Base-by-base conservation (phyloP, 2,329 filamentous ascomycete species). In the Aspergillus versicolor region DNA sequence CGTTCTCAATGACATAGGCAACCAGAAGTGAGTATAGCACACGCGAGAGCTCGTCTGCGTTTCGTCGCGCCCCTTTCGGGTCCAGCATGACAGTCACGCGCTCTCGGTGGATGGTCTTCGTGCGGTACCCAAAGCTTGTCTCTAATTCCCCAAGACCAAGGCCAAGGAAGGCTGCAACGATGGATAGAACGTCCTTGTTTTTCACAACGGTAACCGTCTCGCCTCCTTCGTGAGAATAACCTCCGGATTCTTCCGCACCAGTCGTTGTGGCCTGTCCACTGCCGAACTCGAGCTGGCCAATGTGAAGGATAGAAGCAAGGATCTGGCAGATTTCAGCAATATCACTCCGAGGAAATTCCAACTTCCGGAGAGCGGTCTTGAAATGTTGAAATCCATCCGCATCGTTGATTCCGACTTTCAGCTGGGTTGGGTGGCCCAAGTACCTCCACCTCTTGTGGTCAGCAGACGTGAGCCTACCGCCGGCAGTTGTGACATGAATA, bases 1-100 rank as follows among this genome's bases (percentile, higher is more conserved):
- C 89, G 57, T 82, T 88, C 77, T 99, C 94, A 66, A 97, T 90
- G 40, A 99, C 87, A 74, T 92, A 97, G 15, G 93, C 92, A 13
- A 97, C 93, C 6, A 99, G 81, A 8, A 99, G 85, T 5, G 92
- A 93, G 77, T 99, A 99, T 0, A 99, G 79, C 0, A 93, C 97
- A 51, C 93, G 85, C 4, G 94, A 92, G 48, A 99, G 84, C 74
- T 97, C 94, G 69, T 97, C 92, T 15, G 94, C 94, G 65, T 97
- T 97, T 40, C 86, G 88, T 50, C 92, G 88, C 45, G 94, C 94
- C 40, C 94, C 94, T 56, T 86, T 87, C 6, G 93, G 91, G 70
- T 99, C 94, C 34, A 99, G 84, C 92, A 99, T 96, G 63, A 99
- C 90, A 0, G 94, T 99, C n/a, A 99, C 94, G 54, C 94, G 88